Evolutionary conservation across 192 early-diverging fungal genomes (phyloP), one percentile per base, ranked within the genome.

Genomic region (Coemansia aciculifera): DNA sequence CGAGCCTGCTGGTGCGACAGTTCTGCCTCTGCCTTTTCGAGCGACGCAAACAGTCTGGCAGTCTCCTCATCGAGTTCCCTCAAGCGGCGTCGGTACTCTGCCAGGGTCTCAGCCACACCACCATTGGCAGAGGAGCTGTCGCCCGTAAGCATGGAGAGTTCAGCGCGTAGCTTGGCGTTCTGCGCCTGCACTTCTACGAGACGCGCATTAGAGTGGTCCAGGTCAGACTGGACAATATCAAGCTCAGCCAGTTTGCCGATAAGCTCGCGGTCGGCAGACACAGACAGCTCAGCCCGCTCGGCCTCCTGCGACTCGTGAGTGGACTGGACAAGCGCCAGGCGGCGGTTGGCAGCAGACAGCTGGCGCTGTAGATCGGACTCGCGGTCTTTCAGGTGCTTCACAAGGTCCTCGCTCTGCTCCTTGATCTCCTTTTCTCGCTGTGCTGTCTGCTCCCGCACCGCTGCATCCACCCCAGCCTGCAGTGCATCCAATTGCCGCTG

Each of bases 191-290:
- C 70, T 38, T 89, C 85, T 5, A 86, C 85, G 8, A 91, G 79
- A 59, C 87, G 91, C 38, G 83, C 83, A 51, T 92, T 91, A 17
- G 91, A 88, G 24, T 90, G 87, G 60, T 98, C 94, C 42, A 95
- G 79, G 64, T 98, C 95, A 49, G 89, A 82, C 44, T 89, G 85
- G 5, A 95, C 76, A 52, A 98, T 95, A 68, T 98, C 94, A n/a
- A 94, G 77, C 65, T 96, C 95, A 6, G 92, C 93, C 29, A 94
- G 79, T 65, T 91, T 90, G 10, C 80, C 87, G 3, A 90, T 88
- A 8, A 54, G 87, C 59, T 93, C 89, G 59, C 94, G 89, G 68
- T 96, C 93, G 36, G 88, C 87, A 9, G 42, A 42, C 54, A 87
- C 86, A 42, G 75, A 76, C 44, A 88, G 85, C 19, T 86, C 85